phyloP scores from a whole-genome alignment of 2,329 filamentous ascomycete species.

The Rhinocladiella similis region DNA sequence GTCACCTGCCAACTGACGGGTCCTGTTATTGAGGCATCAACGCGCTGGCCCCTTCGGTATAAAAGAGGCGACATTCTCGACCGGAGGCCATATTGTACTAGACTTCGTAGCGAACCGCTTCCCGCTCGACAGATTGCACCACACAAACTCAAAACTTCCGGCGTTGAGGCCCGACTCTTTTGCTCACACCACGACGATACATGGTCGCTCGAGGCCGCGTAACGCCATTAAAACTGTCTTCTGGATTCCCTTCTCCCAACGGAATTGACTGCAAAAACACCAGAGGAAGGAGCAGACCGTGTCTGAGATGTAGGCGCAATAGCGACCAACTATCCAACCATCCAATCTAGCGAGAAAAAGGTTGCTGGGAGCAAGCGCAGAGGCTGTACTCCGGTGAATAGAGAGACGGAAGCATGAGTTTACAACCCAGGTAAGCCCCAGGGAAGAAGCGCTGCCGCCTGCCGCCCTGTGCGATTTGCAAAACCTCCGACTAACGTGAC shows the following conservation, averaged over 20 bases:
- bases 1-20: background rate
- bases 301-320: conserved; percentile 9
- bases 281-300: too few species aligned
- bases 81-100: conserved; percentile 5
- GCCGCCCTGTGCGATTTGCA: background rate
- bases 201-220: background rate
- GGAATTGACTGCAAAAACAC: too few species aligned
- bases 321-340: background rate
- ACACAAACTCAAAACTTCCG: background rate
- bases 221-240: too few species aligned
- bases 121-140: conserved; percentile 8
- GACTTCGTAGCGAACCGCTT: conserved; percentile 16
- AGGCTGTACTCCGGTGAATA: background rate
- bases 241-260: too few species aligned
- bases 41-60: background rate
- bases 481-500: conserved; percentile 1
- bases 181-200: background rate
- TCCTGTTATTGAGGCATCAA: background rate
- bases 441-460: background rate
- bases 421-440: conserved; percentile 26
- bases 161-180: background rate
- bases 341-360: background rate
- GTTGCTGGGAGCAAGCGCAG: background rate
- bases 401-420: conserved; percentile 23
- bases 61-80: background rate